Conservation (phyloP, 2,329 filamentous ascomycete genomes). For the Colletotrichum godetiae region DNA sequence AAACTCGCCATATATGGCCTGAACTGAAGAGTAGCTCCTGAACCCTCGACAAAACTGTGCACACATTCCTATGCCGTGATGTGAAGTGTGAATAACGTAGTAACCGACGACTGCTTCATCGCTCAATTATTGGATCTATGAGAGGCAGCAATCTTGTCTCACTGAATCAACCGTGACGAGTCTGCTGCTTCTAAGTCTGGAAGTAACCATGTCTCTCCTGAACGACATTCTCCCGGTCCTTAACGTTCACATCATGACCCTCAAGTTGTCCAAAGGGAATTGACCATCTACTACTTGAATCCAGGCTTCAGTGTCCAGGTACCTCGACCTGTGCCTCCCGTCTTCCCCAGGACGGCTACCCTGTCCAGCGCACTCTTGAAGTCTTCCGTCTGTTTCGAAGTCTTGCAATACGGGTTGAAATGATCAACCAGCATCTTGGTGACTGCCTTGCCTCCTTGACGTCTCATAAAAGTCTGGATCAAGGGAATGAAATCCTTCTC, state of each 20-base stretch:
- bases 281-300: neutral
- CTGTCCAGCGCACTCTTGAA: conserved; percentile 85
- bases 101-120: too few species aligned
- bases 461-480: conserved; percentile 82
- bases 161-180: too few species aligned
- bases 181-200: neutral
- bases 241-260: neutral
- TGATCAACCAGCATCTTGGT: conserved; percentile 91
- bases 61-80: neutral
- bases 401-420: conserved; percentile 84
- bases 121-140: neutral
- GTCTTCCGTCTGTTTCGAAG: conserved; percentile 74
- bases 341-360: conserved; percentile 78
- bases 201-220: neutral
- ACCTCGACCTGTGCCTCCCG: conserved; percentile 61
- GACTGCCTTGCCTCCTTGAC: conserved; percentile 81
- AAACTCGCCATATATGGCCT: conserved; percentile 38
- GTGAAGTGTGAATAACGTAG: too few species aligned
- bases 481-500: conserved; percentile 74
- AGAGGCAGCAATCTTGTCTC: neutral
- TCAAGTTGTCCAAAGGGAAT: neutral
- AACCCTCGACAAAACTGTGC: conserved; percentile 20
- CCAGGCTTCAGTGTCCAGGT: conserved; percentile 62
- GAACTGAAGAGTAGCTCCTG: conserved; percentile 39
- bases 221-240: neutral